phyloP scores from a whole-genome alignment of 108 stramenopile species.

The Nitzschia inconspicua region DNA sequence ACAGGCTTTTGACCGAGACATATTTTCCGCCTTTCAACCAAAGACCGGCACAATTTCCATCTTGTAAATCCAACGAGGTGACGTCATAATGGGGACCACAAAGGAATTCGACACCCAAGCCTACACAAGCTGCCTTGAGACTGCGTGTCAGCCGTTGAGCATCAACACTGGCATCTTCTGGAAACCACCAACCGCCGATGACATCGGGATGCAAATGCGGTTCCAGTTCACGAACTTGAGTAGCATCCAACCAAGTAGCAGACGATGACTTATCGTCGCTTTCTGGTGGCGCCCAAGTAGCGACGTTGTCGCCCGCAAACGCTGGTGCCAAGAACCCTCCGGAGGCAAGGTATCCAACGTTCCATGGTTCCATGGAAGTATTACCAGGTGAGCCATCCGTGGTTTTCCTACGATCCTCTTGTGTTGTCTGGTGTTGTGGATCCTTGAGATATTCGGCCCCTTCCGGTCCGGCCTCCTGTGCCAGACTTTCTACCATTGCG shows the following conservation, averaged over 20 bases:
- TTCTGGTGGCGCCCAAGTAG: slow-evolving; percentile 80
- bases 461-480: slow-evolving; percentile 58
- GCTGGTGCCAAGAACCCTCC: slow-evolving; percentile 93
- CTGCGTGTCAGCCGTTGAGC: slow-evolving; percentile 69
- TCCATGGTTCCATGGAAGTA: slow-evolving; percentile 45
- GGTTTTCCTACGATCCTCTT: not conserved
- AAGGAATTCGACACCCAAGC: slow-evolving; percentile 80
- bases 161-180: slow-evolving; percentile 92
- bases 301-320: slow-evolving; percentile 86
- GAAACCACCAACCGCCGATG: slow-evolving; percentile 95
- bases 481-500: slow-evolving; percentile 54
- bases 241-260: slow-evolving; percentile 80
- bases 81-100: slow-evolving; percentile 62
- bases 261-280: slow-evolving; percentile 29
- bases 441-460: slow-evolving; percentile 42
- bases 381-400: too few relatives aligned
- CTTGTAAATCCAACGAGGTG: slow-evolving; percentile 49
- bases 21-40: slow-evolving; percentile 59
- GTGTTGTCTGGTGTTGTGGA: not conserved
- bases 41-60: slow-evolving; percentile 50
- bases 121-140: slow-evolving; percentile 72
- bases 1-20: slow-evolving; percentile 41
- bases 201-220: slow-evolving; percentile 71
- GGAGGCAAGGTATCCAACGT: slow-evolving; percentile 73
- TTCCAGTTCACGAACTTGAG: slow-evolving; percentile 83